Percentiles rank a stretch among this genome's conserved stretches.
phyloP scores from a whole-genome alignment of 306 rosid genomes.

The Comarum palustre region DNA sequence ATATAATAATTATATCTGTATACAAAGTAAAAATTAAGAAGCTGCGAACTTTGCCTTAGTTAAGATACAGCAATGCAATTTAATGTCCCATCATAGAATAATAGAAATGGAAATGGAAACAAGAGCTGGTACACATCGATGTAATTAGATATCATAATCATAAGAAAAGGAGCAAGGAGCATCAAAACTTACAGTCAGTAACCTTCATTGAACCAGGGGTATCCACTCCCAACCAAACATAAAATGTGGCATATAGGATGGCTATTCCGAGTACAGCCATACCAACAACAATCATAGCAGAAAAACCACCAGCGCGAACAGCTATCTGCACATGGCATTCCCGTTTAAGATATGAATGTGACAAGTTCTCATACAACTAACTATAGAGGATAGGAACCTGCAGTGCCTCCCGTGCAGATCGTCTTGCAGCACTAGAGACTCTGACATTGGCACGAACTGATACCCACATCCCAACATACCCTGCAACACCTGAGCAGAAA shows the following conservation, averaged over 20 bases:
- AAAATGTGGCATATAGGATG: conserved; percentile 81
- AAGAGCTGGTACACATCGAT: background rate
- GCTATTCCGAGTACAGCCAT: conserved; percentile 98
- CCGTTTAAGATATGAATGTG: conserved; percentile 31
- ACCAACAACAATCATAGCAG: conserved; percentile 92
- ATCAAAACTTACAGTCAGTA: conserved; percentile 77
- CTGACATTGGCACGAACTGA: conserved; percentile 99
- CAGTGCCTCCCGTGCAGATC: conserved; percentile 97
- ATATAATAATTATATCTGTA: background rate
- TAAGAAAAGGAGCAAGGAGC: conserved; percentile 34
- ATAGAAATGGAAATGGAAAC: background rate
- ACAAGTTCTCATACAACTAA: conserved; percentile 26
- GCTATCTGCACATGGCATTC: conserved; percentile 69
- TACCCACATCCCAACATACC: conserved; percentile 99
- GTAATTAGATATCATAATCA: conserved; percentile 8
- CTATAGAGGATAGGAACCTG: conserved; percentile 58
- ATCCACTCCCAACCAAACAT: conserved; percentile 94
- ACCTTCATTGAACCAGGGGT: conserved; percentile 86
- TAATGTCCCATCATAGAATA: background rate
- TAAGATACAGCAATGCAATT: background rate
- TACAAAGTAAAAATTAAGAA: background rate
- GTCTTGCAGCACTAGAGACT: conserved; percentile 97
- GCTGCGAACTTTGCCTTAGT: background rate
- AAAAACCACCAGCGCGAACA: conserved; percentile 97
- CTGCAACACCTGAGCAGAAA: conserved; percentile 90